Evolutionary conservation across 2,329 filamentous ascomycete species (phyloP), one percentile per base, ranked within the genome.

Genomic region (Helicocarpus griseus): DNA sequence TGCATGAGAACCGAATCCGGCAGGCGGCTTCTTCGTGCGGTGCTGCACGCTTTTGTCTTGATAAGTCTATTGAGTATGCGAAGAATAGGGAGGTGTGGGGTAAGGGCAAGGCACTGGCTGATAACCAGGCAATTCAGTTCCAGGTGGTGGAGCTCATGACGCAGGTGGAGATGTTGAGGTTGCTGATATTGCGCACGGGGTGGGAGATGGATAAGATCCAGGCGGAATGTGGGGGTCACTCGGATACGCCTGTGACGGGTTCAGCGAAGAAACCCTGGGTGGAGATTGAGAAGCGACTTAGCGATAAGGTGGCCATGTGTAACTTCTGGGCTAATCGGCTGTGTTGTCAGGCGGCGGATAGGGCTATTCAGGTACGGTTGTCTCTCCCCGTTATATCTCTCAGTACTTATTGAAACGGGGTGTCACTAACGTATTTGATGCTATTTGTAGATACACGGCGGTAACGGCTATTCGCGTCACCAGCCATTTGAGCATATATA

Each of bases 401-500:
- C 29, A 19, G 22, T 21, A 36, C 7, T 29, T 35, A 3, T 24
- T n/a, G 21, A 11, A 17, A 48, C 14, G 21, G 46, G n/a, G 21
- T 21, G 24, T 14, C 40, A 17, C 47, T 49, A 5, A 22, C 29
- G 7, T 3, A 19, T 41, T 41, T 8, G 28, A 13, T 47, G 17
- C 19, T 24, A 3, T 7, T 22, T 41, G 19, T 50, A 61, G 61
- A 61, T 81, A 9, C 75, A 80, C 59, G 80, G 80, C 5, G 79
- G 78, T 0, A 76, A 78, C 59, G 79, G 79, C 1, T 82, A 82
- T 60, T 77, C 73, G 38, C 67, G 79, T 35, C 77, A 81, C 54
- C 73, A 74, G 55, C 78, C 78, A 1, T 83, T 84, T 58, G 80
- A 83, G 65, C 80, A 83, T 57, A 83, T 83, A 47, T 83, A 81